Percentiles rank a stretch among this genome's conserved stretches.
Evolutionary conservation across 257 asterid species (phyloP).

Genomic region (Capsicum chinense): DNA sequence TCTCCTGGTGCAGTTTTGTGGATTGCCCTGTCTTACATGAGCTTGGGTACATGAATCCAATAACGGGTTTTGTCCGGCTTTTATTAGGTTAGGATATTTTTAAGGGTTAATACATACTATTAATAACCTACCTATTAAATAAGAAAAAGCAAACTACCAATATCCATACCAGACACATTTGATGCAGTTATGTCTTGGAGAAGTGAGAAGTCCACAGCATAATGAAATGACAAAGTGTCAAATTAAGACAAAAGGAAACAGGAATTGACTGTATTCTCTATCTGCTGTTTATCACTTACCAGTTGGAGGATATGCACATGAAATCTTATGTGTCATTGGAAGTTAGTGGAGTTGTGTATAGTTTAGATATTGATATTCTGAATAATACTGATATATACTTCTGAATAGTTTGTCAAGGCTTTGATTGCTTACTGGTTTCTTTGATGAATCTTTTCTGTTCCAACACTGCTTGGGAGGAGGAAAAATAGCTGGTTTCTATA

Average conservation of each 20-base stretch:
- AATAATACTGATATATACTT: conserved; percentile 16
- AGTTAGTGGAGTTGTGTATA: conserved; percentile 10
- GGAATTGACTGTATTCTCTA: neutral
- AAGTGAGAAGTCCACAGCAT: neutral
- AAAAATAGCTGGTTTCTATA: neutral
- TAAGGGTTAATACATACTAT: neutral
- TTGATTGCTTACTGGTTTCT: neutral
- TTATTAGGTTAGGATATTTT: neutral
- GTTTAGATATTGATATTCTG: conserved; percentile 8
- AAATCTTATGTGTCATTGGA: conserved; percentile 3
- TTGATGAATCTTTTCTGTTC: neutral
- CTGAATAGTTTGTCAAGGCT: conserved; percentile 12
- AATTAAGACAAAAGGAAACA: neutral
- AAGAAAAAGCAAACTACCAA: conserved; percentile 5
- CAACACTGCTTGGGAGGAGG: neutral
- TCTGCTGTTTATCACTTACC: conserved; percentile 5
- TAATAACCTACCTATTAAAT: neutral
- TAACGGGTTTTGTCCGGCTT: neutral
- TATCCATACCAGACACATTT: neutral
- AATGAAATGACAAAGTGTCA: conserved; percentile 4
- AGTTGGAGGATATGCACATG: neutral
- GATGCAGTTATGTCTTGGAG: neutral
- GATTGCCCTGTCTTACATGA: neutral
- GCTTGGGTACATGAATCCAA: neutral
- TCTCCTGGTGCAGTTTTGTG: neutral